Evolutionary conservation across 495 filamentous ascomycete genomes (phyloP), one percentile per base, ranked within the genome.

Genomic region (Sporormia fimetaria): DNA sequence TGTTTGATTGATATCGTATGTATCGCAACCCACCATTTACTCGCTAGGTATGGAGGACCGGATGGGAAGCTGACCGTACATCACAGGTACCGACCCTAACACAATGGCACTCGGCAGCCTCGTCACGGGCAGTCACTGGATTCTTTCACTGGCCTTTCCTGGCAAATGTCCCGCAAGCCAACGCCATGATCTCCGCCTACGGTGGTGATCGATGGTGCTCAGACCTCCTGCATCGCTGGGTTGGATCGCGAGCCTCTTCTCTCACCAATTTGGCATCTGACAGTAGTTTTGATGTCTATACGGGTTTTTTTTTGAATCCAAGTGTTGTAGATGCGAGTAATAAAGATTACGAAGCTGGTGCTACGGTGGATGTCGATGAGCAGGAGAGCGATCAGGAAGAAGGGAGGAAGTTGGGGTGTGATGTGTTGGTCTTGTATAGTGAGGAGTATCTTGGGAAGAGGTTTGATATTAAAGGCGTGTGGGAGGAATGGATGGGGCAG

Each of bases 91-190:
- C 66, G 4, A 68, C 63, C 5, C 48, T 55, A 10, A 58, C 49
- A 10, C 63, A 65, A 48, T 71, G 64, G 59, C 30, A 50, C 26
- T 40, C 50, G 0, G 53, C 63, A 18, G 33, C 33, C 0, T 37
- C 60, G 15, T 55, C 62, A 4, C 25, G 25, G 10, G 46, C 56
- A 16, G 45, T 52, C 15, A 47, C 47, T 6, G 54, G 44, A 1
- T 61, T 59, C 29, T 71, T 64, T 57, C 68, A 74, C 52, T 74
- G 68, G 70, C 51, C 67, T 0, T 56, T 74, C 17, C 54, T 74
- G 6, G 67, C 70, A 2, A 70, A 68, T 21, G 56, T 63, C 9
- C 55, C 61, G 9, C 40, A 68, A 0, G 67, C 66, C 0, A 58
- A 57, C n/a, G 30, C 40, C 7, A 65, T 71, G 66, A 63, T 72